phyloP scores from a whole-genome alignment of 345 rosid genomes.

The Geranium rotundifolium region DNA sequence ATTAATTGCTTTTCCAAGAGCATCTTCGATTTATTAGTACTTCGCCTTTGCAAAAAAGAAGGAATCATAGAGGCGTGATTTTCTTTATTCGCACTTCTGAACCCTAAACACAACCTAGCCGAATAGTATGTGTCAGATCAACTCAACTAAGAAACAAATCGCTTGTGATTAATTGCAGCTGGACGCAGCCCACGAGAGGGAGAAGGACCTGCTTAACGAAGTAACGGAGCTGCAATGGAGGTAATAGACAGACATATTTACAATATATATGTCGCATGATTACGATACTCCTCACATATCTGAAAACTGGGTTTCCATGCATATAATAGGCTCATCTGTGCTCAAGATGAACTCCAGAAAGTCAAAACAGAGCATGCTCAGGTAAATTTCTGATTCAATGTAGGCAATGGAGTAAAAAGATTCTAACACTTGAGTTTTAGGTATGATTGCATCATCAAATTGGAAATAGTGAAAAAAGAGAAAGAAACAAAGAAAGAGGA shows the following conservation, averaged over 20 bases:
- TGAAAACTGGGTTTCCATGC: neutral
- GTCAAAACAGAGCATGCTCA: slow-evolving; percentile 60
- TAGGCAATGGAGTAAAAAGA: neutral
- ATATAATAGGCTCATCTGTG: slow-evolving; percentile 59
- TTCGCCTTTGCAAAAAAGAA: no score
- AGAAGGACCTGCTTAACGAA: slow-evolving; percentile 79
- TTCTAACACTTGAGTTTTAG: slow-evolving; percentile 16
- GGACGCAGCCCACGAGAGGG: slow-evolving; percentile 86
- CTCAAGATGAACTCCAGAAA: slow-evolving; percentile 82
- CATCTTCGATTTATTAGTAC: no score
- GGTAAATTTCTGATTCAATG: slow-evolving; percentile 20
- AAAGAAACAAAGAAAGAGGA: no score
- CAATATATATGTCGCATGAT: neutral
- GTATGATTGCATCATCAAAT: slow-evolving; percentile 8
- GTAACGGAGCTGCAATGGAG: slow-evolving; percentile 83
- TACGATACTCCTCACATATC: neutral
- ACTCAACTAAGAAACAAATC: neutral
- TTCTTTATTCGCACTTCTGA: neutral
- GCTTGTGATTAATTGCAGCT: slow-evolving; percentile 34
- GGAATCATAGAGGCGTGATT: no score
- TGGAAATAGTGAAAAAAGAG: neutral
- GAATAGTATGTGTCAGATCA: neutral
- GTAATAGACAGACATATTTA: slow-evolving; percentile 21
- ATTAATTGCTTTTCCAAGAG: neutral
- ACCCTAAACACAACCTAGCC: neutral